Base-by-base conservation (phyloP, 2,329 filamentous ascomycete genomes). In the Teratosphaeria pseudoeucalypti region DNA sequence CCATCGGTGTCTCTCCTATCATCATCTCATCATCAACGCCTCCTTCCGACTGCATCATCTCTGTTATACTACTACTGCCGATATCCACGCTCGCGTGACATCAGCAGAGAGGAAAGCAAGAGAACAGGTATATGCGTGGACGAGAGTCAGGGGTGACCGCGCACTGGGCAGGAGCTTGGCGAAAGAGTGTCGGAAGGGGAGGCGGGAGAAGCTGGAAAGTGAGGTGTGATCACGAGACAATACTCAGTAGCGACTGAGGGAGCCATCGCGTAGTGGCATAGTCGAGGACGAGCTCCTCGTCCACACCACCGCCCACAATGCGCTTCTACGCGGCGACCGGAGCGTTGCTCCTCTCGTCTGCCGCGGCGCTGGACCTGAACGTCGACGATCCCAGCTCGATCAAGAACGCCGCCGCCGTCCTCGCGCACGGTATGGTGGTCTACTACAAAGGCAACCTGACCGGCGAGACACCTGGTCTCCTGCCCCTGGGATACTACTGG, bases 401-500 rank as follows among this genome's bases (percentile, higher is more conserved):
- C 66, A 77, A 76, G 62, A 60, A 67, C 57, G 77, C 77, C 27
- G 76, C 78, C 6, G 67, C 66, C 12, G 70, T 70, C 12, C 69
- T 73, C 23, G 79, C 79, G 3, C 72, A 77, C 60, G 77, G 78
- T 54, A 77, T 82, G 73, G 76, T 82, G 73, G 68, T 68, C 19
- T 80, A 77, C 64, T 84, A 84, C 67, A 73, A 72, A 47, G 81
- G 81, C 19, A 81, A 83, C 61, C 65, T 76, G 54, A 76, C 79
- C 1, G 79, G 78, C 16, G 73, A 75, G 9, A 78, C 78, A 23
- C 80, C 79, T 9, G 81, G 81, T 54, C 73, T 81, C 58, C 75
- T 91, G 34, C 83, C 84, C 2, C 72, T 78, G 10, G 86, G 86
- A 63, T 87, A 86, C 70, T 89, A 88, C 77, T 90, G 86, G 86